Base-by-base conservation (phyloP, 345 rosid genomes). In the Gossypium herbaceum region DNA sequence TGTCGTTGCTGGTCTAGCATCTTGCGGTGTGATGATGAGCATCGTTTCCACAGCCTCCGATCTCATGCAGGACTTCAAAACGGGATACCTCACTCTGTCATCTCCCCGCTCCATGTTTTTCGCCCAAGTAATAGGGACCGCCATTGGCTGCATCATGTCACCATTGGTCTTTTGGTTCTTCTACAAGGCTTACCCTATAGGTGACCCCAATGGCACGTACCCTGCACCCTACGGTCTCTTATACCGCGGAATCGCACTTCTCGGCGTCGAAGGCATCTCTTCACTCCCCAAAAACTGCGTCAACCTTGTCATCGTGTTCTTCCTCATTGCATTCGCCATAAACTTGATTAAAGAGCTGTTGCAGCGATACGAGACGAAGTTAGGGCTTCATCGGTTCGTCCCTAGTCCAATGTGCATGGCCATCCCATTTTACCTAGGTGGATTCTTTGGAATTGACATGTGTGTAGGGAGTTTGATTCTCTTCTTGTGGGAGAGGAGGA, bases 381-480 rank as follows among this genome's bases (percentile, higher is more conserved):
- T 68, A 27, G 22, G 68, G 69, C 22, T 84, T 34, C 19, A 83
- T 34, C 86, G 87, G 86, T 94, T 81, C 68, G 77, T 94, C 51
- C 98, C 98, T 0, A 93, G 87, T 73, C 97, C 98, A 11, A 94
- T 94, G 98, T 90, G 96, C 77, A 86, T 92, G 92, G 98, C 97
- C 11, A 94, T 92, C n/a, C 98, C 98, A 0, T 92, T 94, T 84
- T 94, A 92, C 79, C 85, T 92, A 1, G 98, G 98, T 2, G 86
- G 86, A 47, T 92, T 88, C 84, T 94, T 94, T 61, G 90, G 93
- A 13, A 86, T 92, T 51, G 98, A 94, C 71, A 92, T 94, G 98
- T 92, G 96, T 8, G 77, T 90, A 60, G 98, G 97, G 29, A 94
- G 97, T 75, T 78, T 94, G 86, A 83, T 94, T 24, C 83, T 92